Base-by-base conservation (phyloP, 129 eudicot species). In the Saussurea involucrata region DNA sequence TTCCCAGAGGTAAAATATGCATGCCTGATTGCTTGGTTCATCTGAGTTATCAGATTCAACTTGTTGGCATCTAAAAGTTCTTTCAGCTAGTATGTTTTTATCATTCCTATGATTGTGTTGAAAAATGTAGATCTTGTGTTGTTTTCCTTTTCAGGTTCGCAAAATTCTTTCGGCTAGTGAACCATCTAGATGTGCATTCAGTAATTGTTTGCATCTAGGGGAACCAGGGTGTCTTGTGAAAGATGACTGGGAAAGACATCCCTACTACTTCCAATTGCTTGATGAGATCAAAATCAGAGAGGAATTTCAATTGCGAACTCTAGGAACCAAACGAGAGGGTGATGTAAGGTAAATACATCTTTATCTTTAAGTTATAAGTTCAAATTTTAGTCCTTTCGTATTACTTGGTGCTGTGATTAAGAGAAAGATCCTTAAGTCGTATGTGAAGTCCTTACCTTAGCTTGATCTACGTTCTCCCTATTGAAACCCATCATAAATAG, bases 271-370 rank as follows among this genome's bases (percentile, higher is more conserved):
- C 60, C 94, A 95, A 64, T 82, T 95, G 82, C 92, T 92, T 72
- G 97, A 95, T 84, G 97, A 95, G 83, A 88, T 95, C 68, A 88
- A 78, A 76, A 88, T 86, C 63, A 88, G 99, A 76, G 99, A 95
- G 86, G 97, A 92, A 44, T 84, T 87, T 75, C 97, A 87, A 21
- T 79, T 91, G 33, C 76, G 96, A 78, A 95, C 96, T 63, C 6
- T 89, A 75, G 99, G 99, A 71, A 95, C 96, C 32, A 95, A 95
- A 81, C 84, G 96, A 79, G 99, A 95, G 83, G 84, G 88, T 75
- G 97, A 92, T 76, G 92, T 95, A 33, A 95, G 97, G 99, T 93
- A 57, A 3, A 60, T 20, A 9, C 11, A 8, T 2, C 3, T n/a
- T n/a, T n/a, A n/a, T n/a, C n/a, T 32, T 21, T 33, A 74, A 74